Evolutionary conservation across 1,284 basidiomycete species (phyloP).

Genomic region (Sporisorium graminicola): DNA sequence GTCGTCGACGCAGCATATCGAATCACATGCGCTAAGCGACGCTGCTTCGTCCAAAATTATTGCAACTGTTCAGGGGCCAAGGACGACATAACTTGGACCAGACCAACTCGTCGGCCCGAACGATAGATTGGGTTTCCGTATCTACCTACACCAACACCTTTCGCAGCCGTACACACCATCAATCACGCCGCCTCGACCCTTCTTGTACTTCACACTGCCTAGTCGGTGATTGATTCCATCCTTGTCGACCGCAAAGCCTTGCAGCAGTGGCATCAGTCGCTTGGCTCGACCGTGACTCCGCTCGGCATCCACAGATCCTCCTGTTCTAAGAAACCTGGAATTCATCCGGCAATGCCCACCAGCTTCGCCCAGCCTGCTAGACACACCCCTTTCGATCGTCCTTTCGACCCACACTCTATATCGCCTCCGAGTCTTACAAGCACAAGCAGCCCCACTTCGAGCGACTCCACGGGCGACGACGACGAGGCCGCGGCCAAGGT

Average conservation of each 20-base stretch:
- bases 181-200: not conserved
- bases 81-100: not conserved
- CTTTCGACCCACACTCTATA: conserved; percentile 17
- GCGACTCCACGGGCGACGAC: conserved; percentile 52
- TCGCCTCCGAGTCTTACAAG: conserved; percentile 48
- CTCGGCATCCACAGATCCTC: not conserved
- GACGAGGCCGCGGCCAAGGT: conserved; percentile 30
- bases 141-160: not conserved
- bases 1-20: not conserved
- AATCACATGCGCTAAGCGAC: not conserved
- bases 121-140: no score
- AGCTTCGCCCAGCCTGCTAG: conserved; percentile 23
- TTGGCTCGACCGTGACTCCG: not conserved
- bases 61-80: not conserved
- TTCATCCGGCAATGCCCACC: conserved; percentile 39
- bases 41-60: not conserved
- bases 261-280: not conserved
- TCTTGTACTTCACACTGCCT: not conserved
- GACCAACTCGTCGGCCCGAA: no score
- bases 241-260: not conserved
- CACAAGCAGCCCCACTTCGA: conserved; percentile 46
- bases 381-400: conserved; percentile 10
- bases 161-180: not conserved
- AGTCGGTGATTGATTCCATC: not conserved
- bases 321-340: no score